Base-by-base conservation (phyloP, 2,329 filamentous ascomycete species). In the Verticillium tricorpus region DNA sequence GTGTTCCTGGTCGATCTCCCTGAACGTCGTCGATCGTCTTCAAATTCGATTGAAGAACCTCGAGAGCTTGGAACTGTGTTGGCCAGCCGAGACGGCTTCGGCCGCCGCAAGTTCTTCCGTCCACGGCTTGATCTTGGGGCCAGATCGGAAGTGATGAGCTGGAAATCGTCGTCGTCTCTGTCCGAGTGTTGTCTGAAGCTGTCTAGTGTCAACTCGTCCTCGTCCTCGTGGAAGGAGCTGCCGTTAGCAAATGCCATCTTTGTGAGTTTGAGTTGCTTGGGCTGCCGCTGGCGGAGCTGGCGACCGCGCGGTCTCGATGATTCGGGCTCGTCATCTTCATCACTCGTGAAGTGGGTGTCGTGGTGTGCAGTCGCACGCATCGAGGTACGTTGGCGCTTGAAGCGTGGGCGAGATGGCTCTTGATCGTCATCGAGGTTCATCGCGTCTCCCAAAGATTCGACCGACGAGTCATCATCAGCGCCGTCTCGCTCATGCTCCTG, bases 41-140 rank as follows among this genome's bases (percentile, higher is more conserved):
- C 82, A 59, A 85, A 84, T 62, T 85, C 83, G 37, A 86, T 85
- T 14, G 79, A 77, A 3, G 79, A 81, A 56, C 71, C 74, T 39
- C 70, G 68, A 19, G 69, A 72, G 62, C 70, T 66, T 55, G 69
- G 61, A 63, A 67, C 62, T 12, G 35, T 28, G 54, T 58, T 65
- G 6, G 56, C 25, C n/a, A 64, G 65, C 25, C 67, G 62, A 8
- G 68, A 64, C 25, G 64, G 65, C 52, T 67, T 67, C 19, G 45
- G 62, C 6, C 63, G 63, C 5, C 70, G 70, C 8, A 66, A 60
- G 34, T 55, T 63, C 52, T 62, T 65, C 12, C 64, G 61, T 62
- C 28, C 55, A 58, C 39, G 60, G 56, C 66, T 63, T 15, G 61
- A 9, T 58, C 56, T 64, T 6, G 60, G 35, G 19, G 59, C 34